Evolutionary conservation across 768 basidiomycete species (phyloP).

Genomic region (Termitomyces bulborhizus): DNA sequence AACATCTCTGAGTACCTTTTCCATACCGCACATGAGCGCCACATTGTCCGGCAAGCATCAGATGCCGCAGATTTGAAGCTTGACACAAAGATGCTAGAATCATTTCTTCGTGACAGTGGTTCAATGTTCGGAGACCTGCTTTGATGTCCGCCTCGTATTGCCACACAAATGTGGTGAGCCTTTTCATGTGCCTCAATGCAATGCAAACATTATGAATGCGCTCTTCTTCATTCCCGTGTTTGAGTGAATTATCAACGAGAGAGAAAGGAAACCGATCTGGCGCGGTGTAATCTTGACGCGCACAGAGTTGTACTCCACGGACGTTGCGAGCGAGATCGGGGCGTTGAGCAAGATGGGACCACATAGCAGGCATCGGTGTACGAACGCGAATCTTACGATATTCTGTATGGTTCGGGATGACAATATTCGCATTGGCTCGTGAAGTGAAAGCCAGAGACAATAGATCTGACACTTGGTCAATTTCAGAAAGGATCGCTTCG

Average conservation of each 20-base stretch:
- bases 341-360: constrained; percentile 45
- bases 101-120: constrained; percentile 31
- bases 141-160: constrained; percentile 18
- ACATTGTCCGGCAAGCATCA: constrained; percentile 33
- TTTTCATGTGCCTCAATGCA: constrained; percentile 36
- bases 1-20: constrained; percentile 22
- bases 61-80: constrained; percentile 24
- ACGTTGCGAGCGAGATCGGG: constrained; percentile 43
- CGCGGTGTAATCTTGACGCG: constrained; percentile 27
- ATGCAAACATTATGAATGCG: constrained; percentile 29
- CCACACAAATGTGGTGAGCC: constrained; percentile 40
- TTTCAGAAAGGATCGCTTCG: constrained; percentile 38
- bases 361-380: constrained; percentile 31
- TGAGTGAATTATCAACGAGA: constrained; percentile 22
- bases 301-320: constrained; percentile 39
- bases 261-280: constrained; percentile 36
- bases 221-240: constrained; percentile 16
- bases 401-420: constrained; percentile 43
- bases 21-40: constrained; percentile 28
- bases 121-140: constrained; percentile 22
- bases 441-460: constrained; percentile 39
- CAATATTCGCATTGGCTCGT: constrained; percentile 26
- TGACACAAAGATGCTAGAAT: constrained; percentile 27
- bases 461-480: constrained; percentile 35
- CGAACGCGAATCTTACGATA: constrained; percentile 44